Evolutionary conservation across 352 stramenopile species (phyloP).

Genomic region (Pythium aphanidermatum): DNA sequence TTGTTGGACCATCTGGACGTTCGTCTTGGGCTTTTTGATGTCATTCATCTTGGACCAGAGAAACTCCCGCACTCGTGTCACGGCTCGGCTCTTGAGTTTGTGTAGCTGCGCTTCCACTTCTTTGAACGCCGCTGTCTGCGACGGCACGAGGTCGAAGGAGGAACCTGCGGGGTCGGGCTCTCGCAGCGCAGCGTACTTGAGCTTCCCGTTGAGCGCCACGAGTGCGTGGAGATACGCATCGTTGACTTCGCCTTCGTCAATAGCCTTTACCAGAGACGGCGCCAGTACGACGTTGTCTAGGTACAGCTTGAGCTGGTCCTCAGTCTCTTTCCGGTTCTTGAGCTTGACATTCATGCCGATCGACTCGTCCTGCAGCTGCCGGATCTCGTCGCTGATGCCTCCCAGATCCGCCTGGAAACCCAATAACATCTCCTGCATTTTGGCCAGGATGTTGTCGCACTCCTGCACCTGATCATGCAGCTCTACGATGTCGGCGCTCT

Average conservation of each 20-base stretch:
- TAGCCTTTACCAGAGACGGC: conserved; percentile 88
- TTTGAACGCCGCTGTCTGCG: conserved; percentile 86
- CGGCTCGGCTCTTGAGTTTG: conserved; percentile 78
- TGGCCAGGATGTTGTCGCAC: conserved; percentile 95
- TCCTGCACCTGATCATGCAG: conserved; percentile 93
- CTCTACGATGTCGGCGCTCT: conserved; percentile 86
- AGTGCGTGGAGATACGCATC: conserved; percentile 93
- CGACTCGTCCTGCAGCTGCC: conserved; percentile 94
- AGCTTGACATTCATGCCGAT: conserved; percentile 92
- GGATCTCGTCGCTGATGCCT: conserved; percentile 97
- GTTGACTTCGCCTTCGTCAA: conserved; percentile 94
- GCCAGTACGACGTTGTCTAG: conserved; percentile 95
- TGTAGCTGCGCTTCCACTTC: conserved; percentile 92
- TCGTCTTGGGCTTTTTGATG: conserved; percentile 96
- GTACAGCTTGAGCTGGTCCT: conserved; percentile 91
- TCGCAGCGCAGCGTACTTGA: conserved; percentile 82
- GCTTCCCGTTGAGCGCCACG: conserved; percentile 90
- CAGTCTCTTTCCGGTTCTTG: conserved; percentile 93
- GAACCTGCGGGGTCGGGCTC: conserved; percentile 47
- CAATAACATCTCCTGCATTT: conserved; percentile 97
- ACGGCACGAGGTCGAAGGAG: conserved; percentile 85
- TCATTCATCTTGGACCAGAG: conserved; percentile 91
- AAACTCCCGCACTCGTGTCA: conserved; percentile 87
- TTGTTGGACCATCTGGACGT: conserved; percentile 98
- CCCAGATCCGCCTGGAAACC: conserved; percentile 98